Conservation (phyloP, 139 green algal species). For the Picochlorum sp. region DNA sequence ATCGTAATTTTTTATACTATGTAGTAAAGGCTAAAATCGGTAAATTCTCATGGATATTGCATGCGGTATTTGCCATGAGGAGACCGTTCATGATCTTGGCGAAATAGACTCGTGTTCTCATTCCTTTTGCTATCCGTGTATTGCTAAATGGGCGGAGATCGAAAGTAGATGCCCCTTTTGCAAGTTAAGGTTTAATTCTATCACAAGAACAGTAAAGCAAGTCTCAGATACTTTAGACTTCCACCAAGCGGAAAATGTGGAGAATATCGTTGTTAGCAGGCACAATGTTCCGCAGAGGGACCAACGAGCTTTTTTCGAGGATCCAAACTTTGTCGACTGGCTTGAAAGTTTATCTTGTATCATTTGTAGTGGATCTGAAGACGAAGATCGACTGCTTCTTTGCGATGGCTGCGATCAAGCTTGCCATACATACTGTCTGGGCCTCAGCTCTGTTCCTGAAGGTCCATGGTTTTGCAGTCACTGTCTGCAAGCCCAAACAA, state of each 20-base stretch:
- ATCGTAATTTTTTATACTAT: no score
- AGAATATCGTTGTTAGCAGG: constrained; percentile 9
- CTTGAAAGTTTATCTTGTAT: constrained; percentile 25
- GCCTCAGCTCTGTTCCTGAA: constrained; percentile 31
- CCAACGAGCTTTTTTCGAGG: constrained; percentile 30
- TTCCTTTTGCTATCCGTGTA: constrained; percentile 58
- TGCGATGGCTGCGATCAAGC: constrained; percentile 61
- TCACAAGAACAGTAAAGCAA: constrained; percentile 34
- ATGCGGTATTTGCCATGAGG: constrained; percentile 43
- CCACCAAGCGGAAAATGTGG: not conserved
- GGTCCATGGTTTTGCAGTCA: constrained; percentile 53
- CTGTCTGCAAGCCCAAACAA: not conserved
- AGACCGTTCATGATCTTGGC: constrained; percentile 29
- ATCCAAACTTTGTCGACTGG: constrained; percentile 19
- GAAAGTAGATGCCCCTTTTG: constrained; percentile 58
- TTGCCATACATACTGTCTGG: constrained; percentile 60
- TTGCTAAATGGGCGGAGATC: constrained; percentile 43
- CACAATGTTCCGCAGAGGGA: constrained; percentile 22
- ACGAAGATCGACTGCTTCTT: constrained; percentile 51
- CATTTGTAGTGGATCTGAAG: constrained; percentile 27
- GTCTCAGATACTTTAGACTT: not conserved
- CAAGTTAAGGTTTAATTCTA: constrained; percentile 46
- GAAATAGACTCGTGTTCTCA: constrained; percentile 45
- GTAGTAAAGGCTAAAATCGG: no score
- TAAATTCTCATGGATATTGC: no score